Evolutionary conservation across 495 filamentous ascomycete genomes (phyloP), one percentile per base, ranked within the genome.

Genomic region (Hypoxylon trugodes): DNA sequence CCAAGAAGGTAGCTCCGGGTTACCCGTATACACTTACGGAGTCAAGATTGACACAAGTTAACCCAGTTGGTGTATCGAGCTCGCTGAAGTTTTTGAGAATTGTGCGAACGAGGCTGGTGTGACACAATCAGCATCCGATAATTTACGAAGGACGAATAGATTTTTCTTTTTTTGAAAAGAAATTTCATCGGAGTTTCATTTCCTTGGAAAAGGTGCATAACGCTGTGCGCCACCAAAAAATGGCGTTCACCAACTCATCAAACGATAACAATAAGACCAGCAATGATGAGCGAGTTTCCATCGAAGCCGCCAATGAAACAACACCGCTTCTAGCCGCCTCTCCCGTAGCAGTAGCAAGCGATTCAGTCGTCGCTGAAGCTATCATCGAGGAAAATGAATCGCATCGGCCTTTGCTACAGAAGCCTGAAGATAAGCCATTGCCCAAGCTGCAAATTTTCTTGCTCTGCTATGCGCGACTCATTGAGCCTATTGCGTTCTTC

Each of bases 401-500:
- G 30, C 21, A 28, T 8, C 36, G 30, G 12, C 41, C 65, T 2
- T 40, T 65, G 0, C 54, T 65, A 15, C 12, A 37, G 35, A 74
- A 74, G 18, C 48, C 36, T 4, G 42, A 54, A 3, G 66, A 74
- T 55, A 76, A 72, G 47, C 81, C 86, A 6, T 61, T 91, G 10
- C 87, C 87, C 8, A 74, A 75, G 48, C 16, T 59, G 7, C 89
- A 91, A 67, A 82, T 92, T 35, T 61, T 86, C 35, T 70, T 88
- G 2, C 82, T 92, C 16, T 90, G 89, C 74, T 89, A 82, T 68
- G 84, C 85, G 1, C 81, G 87, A 7, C 69, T 86, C n/a, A 72
- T 90, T n/a, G 89, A 92, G 72, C 89, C 89, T 3, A 77, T 90
- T 26, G 86, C 87, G 12, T 92, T 87, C 75, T 92, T 91, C 75